Evolutionary conservation across 2,329 filamentous ascomycete genomes (phyloP).

Genomic region (Aspergillus viridinutans): DNA sequence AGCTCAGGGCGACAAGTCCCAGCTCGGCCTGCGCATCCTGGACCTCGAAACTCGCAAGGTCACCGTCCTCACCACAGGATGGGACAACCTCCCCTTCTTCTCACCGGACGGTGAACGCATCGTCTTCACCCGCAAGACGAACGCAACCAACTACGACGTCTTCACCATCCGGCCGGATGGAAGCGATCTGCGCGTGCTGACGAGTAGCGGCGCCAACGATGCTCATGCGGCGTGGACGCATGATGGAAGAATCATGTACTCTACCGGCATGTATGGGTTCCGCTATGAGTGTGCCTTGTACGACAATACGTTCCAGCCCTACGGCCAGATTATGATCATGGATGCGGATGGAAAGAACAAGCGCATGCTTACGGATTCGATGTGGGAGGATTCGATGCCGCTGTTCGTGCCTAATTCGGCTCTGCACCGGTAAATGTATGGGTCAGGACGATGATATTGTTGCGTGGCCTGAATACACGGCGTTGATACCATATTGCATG

Average conservation of each 20-base stretch:
- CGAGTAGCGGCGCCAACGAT: slow-evolving; percentile 38
- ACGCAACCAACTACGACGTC: slow-evolving; percentile 36
- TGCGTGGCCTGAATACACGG: too few relatives aligned
- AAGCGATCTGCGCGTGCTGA: slow-evolving; percentile 32
- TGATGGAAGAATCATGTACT: slow-evolving; percentile 42
- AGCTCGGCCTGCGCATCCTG: slow-evolving; percentile 31
- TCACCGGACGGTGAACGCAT: slow-evolving; percentile 38
- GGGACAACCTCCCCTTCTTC: slow-evolving; percentile 40
- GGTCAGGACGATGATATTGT: too few relatives aligned
- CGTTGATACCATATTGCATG: too few relatives aligned
- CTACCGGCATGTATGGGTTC: slow-evolving; percentile 43
- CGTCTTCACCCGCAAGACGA: slow-evolving; percentile 37
- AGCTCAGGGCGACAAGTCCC: slow-evolving; percentile 6
- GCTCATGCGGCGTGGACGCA: slow-evolving; percentile 44
- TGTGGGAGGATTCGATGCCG: slow-evolving; percentile 33
- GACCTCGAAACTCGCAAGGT: slow-evolving; percentile 20
- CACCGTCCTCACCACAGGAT: slow-evolving; percentile 32
- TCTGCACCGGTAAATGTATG: too few relatives aligned
- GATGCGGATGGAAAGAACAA: slow-evolving; percentile 38
- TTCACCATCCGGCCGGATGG: slow-evolving; percentile 42
- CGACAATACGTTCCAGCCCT: slow-evolving; percentile 45
- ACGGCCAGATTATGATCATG: slow-evolving; percentile 45
- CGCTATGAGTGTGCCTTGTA: slow-evolving; percentile 40
- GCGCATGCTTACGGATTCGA: slow-evolving; percentile 22
- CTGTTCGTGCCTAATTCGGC: slow-evolving; percentile 14